Percentiles rank a stretch among this genome's conserved stretches.
phyloP scores from a whole-genome alignment of 1,284 basidiomycete genomes.

The Microbotryum violaceum region DNA sequence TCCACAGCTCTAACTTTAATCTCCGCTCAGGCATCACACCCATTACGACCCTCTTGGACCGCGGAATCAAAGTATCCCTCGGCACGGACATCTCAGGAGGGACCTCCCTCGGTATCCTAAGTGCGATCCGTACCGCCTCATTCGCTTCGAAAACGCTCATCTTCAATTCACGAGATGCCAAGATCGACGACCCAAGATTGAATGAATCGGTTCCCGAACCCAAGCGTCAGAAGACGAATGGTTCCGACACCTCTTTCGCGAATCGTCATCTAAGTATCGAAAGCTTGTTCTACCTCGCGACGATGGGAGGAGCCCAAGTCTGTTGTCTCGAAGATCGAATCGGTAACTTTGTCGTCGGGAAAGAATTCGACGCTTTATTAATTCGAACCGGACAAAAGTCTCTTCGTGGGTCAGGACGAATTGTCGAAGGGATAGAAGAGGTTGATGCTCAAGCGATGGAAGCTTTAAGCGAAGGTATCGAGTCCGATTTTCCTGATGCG shows the following conservation, averaged over 20 bases:
- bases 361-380: constrained; percentile 83
- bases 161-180: constrained; percentile 10
- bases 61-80: constrained; percentile 59
- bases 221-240: too few relatives aligned
- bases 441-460: too few relatives aligned
- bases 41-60: constrained; percentile 69
- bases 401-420: background rate
- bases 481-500: constrained; percentile 44
- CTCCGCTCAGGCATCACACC: constrained; percentile 73
- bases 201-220: background rate
- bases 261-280: constrained; percentile 62
- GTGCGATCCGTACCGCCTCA: constrained; percentile 48
- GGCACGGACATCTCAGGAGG: constrained; percentile 36
- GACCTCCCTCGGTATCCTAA: constrained; percentile 61
- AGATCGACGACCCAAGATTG: background rate
- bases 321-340: constrained; percentile 62
- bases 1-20: constrained; percentile 61
- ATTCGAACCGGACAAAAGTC: constrained; percentile 48
- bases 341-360: constrained; percentile 73
- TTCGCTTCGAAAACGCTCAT: constrained; percentile 28
- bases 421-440: too few relatives aligned
- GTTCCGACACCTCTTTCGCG: constrained; percentile 45
- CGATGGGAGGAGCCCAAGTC: constrained; percentile 79
- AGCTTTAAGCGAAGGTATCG: constrained; percentile 38
- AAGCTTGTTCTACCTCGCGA: constrained; percentile 81